Evolutionary conservation across 2,329 filamentous ascomycete species (phyloP).

Genomic region (Monosporascus sp.): DNA sequence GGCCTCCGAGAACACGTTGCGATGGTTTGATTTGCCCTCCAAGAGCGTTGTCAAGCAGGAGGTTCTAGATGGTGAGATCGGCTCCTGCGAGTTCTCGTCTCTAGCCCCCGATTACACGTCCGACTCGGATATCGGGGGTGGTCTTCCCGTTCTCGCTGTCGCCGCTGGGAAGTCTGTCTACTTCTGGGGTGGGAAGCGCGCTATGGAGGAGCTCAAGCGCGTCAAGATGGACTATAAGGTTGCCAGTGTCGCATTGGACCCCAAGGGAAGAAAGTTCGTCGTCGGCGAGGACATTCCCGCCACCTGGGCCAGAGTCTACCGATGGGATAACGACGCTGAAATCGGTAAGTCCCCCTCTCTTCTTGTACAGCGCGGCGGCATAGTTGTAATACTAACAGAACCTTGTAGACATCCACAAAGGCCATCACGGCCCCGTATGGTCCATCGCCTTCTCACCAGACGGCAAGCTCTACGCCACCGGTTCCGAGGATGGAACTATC

Average conservation of each 20-base stretch:
- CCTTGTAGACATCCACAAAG: slow-evolving; percentile 77
- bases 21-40: slow-evolving; percentile 88
- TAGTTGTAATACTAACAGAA: slow-evolving; percentile 12
- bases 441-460: slow-evolving; percentile 92
- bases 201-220: slow-evolving; percentile 70
- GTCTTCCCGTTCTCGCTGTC: slow-evolving; percentile 72
- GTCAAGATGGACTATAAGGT: slow-evolving; percentile 78
- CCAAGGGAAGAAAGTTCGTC: slow-evolving; percentile 74
- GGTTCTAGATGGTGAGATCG: slow-evolving; percentile 77
- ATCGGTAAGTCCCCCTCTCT: slow-evolving; percentile 49
- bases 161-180: slow-evolving; percentile 92
- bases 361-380: background rate
- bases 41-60: slow-evolving; percentile 71
- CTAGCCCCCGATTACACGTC: slow-evolving; percentile 56
- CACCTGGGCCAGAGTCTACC: slow-evolving; percentile 94
- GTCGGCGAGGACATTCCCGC: slow-evolving; percentile 83
- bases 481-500: slow-evolving; percentile 94
- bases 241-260: slow-evolving; percentile 83
- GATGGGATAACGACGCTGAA: slow-evolving; percentile 78
- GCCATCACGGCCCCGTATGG: slow-evolving; percentile 97
- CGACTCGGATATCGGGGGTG: slow-evolving; percentile 58
- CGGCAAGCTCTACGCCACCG: slow-evolving; percentile 92
- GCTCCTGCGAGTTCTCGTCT: slow-evolving; percentile 83
- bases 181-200: slow-evolving; percentile 76
- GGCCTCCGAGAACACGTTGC: slow-evolving; percentile 82